Base-by-base conservation (phyloP, 2,329 filamentous ascomycete genomes). In the Parafenestella ontariensis region DNA sequence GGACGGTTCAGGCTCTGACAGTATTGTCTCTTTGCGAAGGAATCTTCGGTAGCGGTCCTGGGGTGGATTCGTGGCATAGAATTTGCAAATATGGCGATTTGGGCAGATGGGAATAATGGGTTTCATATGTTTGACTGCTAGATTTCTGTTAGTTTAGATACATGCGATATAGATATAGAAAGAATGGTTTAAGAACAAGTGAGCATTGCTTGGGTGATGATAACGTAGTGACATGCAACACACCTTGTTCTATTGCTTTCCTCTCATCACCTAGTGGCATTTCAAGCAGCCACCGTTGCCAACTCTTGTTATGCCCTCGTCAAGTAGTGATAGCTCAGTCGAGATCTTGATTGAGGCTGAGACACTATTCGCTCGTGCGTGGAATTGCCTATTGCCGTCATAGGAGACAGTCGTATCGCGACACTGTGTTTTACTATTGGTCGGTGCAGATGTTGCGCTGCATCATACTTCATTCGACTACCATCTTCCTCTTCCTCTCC, bases 401-500 rank as follows among this genome's bases (percentile, higher is more conserved):
- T 13, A 13, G 28, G 13, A 9, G 28, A 31, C 15, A 13, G 31
- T 34, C 4, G 5, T 11, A 11, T 34, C 15, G 13, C 13, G 31
- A n/a, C 15, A 3, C 31, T n/a, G 31, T 34, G 5, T n/a, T 34
- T 13, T 34, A 34, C 29, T 7, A 34, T n/a, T 34, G 17, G 15
- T 5, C 13, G 17, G 31, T 4, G 31, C 5, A 34, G 31, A 21
- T 21, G 8, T 3, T 6, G n/a, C 11, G 21, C 6, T 15, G 11
- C 11, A 9, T 40, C 13, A 11, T 21, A 39, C 18, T 39, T 18
- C 4, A 21, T 15, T 21, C 5, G 13, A 40, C 61, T 64, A 75
- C 71, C 71, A 74, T 37, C 66, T 56, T 58, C 71, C 69, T 44
- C 70, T 57, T 18, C 71, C 70, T 50, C 70, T 58, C 3, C 71